Base-by-base conservation (phyloP, 805 yeast genomes). In the Spathaspora arborariae region DNA sequence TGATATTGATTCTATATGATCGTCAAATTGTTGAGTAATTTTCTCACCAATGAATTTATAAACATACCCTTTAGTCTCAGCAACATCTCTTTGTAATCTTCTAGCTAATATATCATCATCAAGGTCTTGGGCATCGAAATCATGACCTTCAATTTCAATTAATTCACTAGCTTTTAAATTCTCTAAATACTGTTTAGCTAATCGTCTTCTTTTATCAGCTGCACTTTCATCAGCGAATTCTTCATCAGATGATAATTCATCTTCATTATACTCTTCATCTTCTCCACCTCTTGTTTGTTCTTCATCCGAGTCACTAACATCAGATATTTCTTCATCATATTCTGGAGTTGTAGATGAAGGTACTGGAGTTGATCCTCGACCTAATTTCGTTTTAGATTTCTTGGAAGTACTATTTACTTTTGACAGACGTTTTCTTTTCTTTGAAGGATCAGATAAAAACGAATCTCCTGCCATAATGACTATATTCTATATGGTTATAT, bases 121-220 rank as follows among this genome's bases (percentile, higher is more conserved):
- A 55, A 92, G 67, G 56, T 94, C 97, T 54, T 82, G 80, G 8
- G 99, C 98, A 70, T 90, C 96, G 57, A 88, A 91, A 21, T 62
- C 65, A 20, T 57, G 59, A 9, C 54, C 52, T 43, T 77, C 81
- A 46, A 71, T 78, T 24, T 65, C 72, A 8, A 63, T 76, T 22
- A 60, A 34, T 47, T 66, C 70, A 51, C 85, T 88, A 3, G 72
- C 67, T 61, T 86, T 81, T 58, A 94, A 68, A 58, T 85, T 86
- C 40, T 85, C 90, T 51, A 94, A 71, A 64, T 94, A 94, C 65
- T 91, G 94, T 65, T 90, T 90, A 15, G 98, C 98, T 49, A 94
- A 75, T 59, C 98, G 75, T 67, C 99, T 80, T 66, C 99, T 81
- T 66, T 88, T 90, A 59, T 94, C 99, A 0, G 96, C 95, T 7